Base-by-base conservation (phyloP, 768 basidiomycete genomes). In the Royoungia palumana region DNA sequence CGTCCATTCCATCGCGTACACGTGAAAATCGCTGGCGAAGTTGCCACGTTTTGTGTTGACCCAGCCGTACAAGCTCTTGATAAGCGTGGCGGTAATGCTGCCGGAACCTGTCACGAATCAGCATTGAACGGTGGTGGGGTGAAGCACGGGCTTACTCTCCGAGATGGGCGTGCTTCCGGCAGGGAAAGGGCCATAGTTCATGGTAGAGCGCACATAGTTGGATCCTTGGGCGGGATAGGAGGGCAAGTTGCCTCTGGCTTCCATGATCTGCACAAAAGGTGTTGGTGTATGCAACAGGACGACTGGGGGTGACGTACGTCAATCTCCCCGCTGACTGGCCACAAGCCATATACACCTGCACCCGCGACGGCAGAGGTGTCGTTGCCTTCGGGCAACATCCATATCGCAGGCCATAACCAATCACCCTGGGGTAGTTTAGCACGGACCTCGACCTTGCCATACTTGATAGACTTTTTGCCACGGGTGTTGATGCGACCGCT, bases 171-270 rank as follows among this genome's bases (percentile, higher is more conserved):
- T 53, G 36, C 42, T 55, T 0, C 66, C 66, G 0, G 59, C 52
- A 1, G 68, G 58, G 9, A 80, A 60, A 32, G 79, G 78, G 3
- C 89, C 90, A 69, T 85, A 94, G 64, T 82, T 82, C 19, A 94
- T 68, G 27, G 79, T 73, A 6, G 81, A 76, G 47, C 82, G 71
- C 19, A 76, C 72, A 52, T 69, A 77, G 63, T 77, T 75, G 47
- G 68, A 61, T 42, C 77, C 77, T 55, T 75, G 70, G 0, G 61
- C 69, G 10, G 66, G 50, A 59, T 78, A 73, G 12, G 66, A 63
- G n/a, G 70, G 69, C 17, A 60, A 58, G 64, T 76, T 80, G 20
- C 78, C 76, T 58, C 72, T 77, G 53, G 70, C 81, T 72, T 69
- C 80, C 77, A 73, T 72, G 51, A 80, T 73, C 76, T 80, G 58